Conservation (phyloP, 2,329 filamentous ascomycete genomes). For the Teratosphaeriaceae sp. region DNA sequence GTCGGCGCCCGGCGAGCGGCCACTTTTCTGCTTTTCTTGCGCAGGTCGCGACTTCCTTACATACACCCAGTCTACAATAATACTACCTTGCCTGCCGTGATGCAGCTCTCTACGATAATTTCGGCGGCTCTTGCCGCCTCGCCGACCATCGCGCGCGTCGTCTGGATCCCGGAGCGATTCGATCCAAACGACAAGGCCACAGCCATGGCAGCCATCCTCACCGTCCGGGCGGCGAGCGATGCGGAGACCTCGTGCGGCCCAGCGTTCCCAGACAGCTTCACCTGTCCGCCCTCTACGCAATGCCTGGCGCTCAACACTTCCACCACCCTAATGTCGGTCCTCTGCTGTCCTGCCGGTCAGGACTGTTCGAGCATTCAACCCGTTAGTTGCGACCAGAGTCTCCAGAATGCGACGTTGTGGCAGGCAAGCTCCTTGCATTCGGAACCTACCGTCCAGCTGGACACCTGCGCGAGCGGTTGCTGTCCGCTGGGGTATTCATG, state of each 20-base stretch:
- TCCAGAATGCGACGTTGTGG: slow-evolving; percentile 53
- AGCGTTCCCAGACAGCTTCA: slow-evolving; percentile 58
- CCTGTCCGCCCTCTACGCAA: slow-evolving; percentile 49
- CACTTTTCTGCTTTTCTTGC: no score
- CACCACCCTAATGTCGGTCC: slow-evolving; percentile 59
- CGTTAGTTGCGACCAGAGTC: slow-evolving; percentile 56
- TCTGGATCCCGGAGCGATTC: slow-evolving; percentile 21
- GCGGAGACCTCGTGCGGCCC: slow-evolving; percentile 23
- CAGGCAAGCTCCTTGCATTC: slow-evolving; percentile 61
- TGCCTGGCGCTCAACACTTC: slow-evolving; percentile 56
- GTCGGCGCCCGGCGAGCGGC: neutral
- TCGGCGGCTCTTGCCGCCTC: slow-evolving; percentile 25
- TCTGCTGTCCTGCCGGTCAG: slow-evolving; percentile 60
- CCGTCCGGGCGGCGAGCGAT: slow-evolving; percentile 10
- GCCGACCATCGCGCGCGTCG: slow-evolving; percentile 16
- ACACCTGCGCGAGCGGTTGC: slow-evolving; percentile 54
- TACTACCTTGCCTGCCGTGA: neutral
- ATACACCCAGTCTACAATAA: neutral
- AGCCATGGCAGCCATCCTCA: slow-evolving; percentile 10
- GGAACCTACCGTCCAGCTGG: slow-evolving; percentile 50
- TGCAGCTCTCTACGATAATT: neutral
- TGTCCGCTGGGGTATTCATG: slow-evolving; percentile 70
- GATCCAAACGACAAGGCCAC: slow-evolving; percentile 11
- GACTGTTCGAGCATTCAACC: slow-evolving; percentile 57
- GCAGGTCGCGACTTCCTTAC: slow-evolving; percentile 6